phyloP scores from a whole-genome alignment of 139 green algal genomes.

The Picochlorum sp. region DNA sequence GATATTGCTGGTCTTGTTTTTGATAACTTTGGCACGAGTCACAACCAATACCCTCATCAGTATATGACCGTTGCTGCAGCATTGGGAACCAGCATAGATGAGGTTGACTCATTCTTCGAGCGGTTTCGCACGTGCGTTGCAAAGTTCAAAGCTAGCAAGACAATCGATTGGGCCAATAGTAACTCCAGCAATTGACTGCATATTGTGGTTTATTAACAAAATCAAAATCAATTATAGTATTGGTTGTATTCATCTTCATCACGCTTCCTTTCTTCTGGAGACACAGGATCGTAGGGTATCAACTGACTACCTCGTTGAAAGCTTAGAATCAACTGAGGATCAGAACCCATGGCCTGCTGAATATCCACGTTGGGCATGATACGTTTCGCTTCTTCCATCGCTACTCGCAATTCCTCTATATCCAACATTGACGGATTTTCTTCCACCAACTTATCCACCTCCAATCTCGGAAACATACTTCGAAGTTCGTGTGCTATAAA shows the following conservation, averaged over 20 bases:
- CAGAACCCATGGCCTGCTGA: conserved; percentile 26
- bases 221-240: conserved; percentile 14
- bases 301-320: conserved; percentile 54
- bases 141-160: conserved; percentile 5
- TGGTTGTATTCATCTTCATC: conserved; percentile 25
- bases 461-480: conserved; percentile 43
- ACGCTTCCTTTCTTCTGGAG: background rate
- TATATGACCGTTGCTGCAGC: conserved; percentile 85
- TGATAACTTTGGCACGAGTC: conserved; percentile 58
- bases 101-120: conserved; percentile 59
- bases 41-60: conserved; percentile 47
- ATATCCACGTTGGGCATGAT: conserved; percentile 50
- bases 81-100: conserved; percentile 46
- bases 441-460: conserved; percentile 49
- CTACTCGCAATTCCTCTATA: conserved; percentile 40
- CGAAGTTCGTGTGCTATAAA: conserved; percentile 20
- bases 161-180: background rate
- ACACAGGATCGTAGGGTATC: conserved; percentile 51
- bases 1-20: conserved; percentile 62
- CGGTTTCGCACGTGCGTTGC: conserved; percentile 24
- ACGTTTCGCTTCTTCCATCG: conserved; percentile 31
- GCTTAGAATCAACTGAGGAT: conserved; percentile 58
- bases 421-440: conserved; percentile 51
- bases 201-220: background rate
- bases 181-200: background rate